These are phyloP conservation scores for Podaxis sp. DNA, from an alignment of 768 basidiomycete species.

Conservation along the genomic window DNA sequence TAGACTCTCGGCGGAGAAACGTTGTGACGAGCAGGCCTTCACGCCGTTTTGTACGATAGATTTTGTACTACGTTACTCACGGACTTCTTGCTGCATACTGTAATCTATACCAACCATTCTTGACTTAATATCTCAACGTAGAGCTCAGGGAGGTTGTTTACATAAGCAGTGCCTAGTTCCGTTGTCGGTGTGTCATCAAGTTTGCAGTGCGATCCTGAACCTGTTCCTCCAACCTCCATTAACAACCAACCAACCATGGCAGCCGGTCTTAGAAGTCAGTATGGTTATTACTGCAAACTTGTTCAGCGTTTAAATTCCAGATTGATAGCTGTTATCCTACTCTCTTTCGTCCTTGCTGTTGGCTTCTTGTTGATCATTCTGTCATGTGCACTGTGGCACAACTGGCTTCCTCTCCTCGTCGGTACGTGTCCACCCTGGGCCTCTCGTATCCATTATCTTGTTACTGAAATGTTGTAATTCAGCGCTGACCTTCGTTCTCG, in stretches of 20 bases:
- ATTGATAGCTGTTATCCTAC: constrained; percentile 80
- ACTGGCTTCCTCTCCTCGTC: constrained; percentile 96
- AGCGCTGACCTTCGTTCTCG: constrained; percentile 94
- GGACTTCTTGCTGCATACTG: not conserved
- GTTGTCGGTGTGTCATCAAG: not conserved
- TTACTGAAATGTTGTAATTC: constrained; percentile 4
- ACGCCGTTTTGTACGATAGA: constrained; percentile 10
- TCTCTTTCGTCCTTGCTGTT: constrained; percentile 94
- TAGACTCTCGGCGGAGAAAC: constrained; percentile 13
- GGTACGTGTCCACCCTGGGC: constrained; percentile 51
- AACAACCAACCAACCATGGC: constrained; percentile 40
- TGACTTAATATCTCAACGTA: not conserved
- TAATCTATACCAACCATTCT: not conserved
- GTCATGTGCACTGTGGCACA: constrained; percentile 91
- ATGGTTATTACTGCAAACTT: not conserved
- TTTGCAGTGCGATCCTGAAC: not conserved
- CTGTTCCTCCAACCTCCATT: constrained; percentile 7
- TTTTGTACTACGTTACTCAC: constrained; percentile 2
- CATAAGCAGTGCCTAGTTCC: not conserved
- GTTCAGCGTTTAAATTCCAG: not conserved
- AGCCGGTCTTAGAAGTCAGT: constrained; percentile 68
- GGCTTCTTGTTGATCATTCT: constrained; percentile 99
- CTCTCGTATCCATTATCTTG: not conserved
- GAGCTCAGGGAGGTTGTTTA: not conserved
- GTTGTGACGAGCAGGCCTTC: constrained; percentile 1